Evolutionary conservation across 1,284 basidiomycete species (phyloP).

Genomic region (Cutaneotrichosporon sp.): DNA sequence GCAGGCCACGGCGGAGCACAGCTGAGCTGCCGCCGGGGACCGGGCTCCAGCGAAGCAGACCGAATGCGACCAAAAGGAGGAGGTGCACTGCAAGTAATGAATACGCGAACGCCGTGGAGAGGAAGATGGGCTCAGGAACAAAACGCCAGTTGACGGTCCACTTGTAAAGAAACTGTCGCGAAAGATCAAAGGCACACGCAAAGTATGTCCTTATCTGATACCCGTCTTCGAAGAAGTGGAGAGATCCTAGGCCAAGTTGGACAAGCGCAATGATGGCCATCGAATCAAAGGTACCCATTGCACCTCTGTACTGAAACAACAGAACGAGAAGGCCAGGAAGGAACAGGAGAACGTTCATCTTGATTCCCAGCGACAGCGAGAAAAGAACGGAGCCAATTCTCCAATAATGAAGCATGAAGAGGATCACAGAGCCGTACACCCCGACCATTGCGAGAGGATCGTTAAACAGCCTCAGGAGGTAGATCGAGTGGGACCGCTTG

Average conservation of each 20-base stretch:
- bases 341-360: conserved; percentile 95
- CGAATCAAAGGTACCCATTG: conserved; percentile 56
- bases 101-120: conserved; percentile 60
- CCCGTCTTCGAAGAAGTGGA: conserved; percentile 57
- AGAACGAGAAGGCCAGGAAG: conserved; percentile 79
- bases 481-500: conserved; percentile 92
- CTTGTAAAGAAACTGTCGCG: conserved; percentile 81
- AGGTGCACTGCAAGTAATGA: conserved; percentile 65
- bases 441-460: conserved; percentile 78
- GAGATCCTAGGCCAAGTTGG: conserved; percentile 58
- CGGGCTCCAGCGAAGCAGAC: conserved; percentile 65
- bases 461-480: conserved; percentile 87
- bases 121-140: conserved; percentile 67
- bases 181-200: conserved; percentile 75
- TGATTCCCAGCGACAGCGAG: conserved; percentile 72
- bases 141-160: conserved; percentile 99
- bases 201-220: conserved; percentile 57
- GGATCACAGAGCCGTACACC: conserved; percentile 49
- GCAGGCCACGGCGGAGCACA: conserved; percentile 59
- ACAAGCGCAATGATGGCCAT: conserved; percentile 54
- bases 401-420: conserved; percentile 58
- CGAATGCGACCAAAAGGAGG: conserved; percentile 60
- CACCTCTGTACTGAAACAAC: conserved; percentile 66
- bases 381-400: conserved; percentile 21
- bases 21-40: conserved; percentile 57